Evolutionary conservation across 2,329 filamentous ascomycete genomes (phyloP), one percentile per base, ranked within the genome.

Genomic region (Huntiella abstrusa): DNA sequence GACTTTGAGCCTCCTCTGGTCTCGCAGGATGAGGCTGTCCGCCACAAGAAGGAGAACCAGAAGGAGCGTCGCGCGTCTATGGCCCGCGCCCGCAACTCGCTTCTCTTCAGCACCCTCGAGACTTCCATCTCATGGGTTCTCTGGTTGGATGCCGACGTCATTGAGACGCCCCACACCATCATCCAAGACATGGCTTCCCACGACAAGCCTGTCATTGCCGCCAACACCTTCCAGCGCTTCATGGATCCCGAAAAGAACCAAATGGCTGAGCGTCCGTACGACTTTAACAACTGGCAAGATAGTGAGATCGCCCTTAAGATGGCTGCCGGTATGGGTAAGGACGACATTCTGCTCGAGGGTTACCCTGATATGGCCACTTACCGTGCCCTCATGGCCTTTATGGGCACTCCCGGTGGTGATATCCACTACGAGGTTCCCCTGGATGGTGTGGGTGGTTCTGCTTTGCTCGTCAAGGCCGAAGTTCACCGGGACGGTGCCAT

Each of bases 251-350:
- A 80, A 11, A 78, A 73, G 44, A 79, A 80, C 56, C 69, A 75
- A 52, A 73, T 75, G 66, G 75, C 78, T 38, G 76, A 88, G 57
- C 76, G 91, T 4, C 77, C 87, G 0, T 98, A 98, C 60, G 91
- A 98, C 64, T 96, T 80, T 70, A 98, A 98, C 66, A 93, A 83
- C 59, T 98, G 91, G 91, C 77, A 88, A 56, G 91, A 98, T 59
- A 93, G 83, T 58, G 71, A 79, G 1, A 79, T 72, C 2, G 88
- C 91, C 1, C 72, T 80, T 57, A 71, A 81, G 33, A 65, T 98
- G 52, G 87, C 74, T 2, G 65, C 71, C 8, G 76, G 76, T 55
- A 87, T 98, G 86, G 83, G 77, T 0, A 80, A 79, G 0, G 88
- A 98, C 55, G 91, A 98, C 41, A 86, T 98, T 52, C 64, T 98